Percentiles rank a stretch among this genome's conserved stretches.
phyloP scores from a whole-genome alignment of 306 rosid genomes.

The Rosa multiflora region DNA sequence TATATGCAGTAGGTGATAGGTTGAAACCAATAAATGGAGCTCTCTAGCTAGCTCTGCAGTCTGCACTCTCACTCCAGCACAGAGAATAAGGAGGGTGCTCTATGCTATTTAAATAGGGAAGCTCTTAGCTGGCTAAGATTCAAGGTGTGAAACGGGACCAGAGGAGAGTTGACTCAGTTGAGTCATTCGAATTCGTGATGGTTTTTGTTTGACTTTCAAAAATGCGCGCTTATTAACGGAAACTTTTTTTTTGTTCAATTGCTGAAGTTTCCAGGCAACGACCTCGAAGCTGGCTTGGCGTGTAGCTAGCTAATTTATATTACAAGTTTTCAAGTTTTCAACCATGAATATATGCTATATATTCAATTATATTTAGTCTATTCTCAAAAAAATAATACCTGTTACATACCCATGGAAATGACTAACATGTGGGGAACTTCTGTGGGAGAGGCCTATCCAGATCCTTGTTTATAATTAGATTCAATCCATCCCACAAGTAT shows the following conservation, averaged over 20 bases:
- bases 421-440: neutral
- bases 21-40: neutral
- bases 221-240: neutral
- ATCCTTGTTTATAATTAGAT: neutral
- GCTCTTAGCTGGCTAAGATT: neutral
- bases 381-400: neutral
- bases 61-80: neutral
- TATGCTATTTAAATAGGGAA: neutral
- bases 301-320: neutral
- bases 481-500: neutral
- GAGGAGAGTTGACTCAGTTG: neutral
- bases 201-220: slow-evolving; percentile 12
- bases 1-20: neutral
- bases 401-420: neutral
- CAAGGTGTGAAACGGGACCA: neutral
- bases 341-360: neutral
- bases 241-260: neutral
- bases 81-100: neutral
- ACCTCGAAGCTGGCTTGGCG: neutral
- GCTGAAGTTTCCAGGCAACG: neutral
- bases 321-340: neutral
- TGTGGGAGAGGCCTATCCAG: neutral
- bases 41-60: neutral
- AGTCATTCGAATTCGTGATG: neutral
- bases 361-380: neutral